Conservation (phyloP, 2,329 filamentous ascomycete genomes). For the Phialocephala subalpina region DNA sequence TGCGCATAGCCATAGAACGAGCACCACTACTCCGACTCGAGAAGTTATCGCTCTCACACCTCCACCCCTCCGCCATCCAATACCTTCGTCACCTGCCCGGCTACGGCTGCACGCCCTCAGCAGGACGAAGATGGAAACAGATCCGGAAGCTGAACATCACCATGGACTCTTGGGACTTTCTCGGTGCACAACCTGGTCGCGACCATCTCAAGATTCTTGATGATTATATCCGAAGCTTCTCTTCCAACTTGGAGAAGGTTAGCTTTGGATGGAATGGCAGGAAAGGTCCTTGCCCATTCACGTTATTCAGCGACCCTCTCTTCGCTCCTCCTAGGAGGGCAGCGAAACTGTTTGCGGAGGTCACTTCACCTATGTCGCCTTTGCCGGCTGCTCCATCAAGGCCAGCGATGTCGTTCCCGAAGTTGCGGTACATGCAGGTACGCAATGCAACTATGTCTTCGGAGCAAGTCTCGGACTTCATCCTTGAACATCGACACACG, state of each 20-base stretch:
- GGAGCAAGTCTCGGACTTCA: constrained; percentile 73
- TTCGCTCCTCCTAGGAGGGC: constrained; percentile 62
- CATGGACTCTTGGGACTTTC: constrained; percentile 75
- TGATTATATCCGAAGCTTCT: constrained; percentile 78
- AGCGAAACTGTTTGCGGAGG: constrained; percentile 69
- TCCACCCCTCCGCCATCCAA: constrained; percentile 79
- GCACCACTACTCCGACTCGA: constrained; percentile 70
- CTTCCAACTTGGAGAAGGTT: constrained; percentile 71
- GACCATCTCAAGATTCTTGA: constrained; percentile 83
- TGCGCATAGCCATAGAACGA: constrained; percentile 84
- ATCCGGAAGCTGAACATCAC: constrained; percentile 77
- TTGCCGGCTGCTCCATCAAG: constrained; percentile 61
- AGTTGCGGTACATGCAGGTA: constrained; percentile 72
- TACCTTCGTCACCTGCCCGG: constrained; percentile 80
- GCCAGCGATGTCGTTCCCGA: constrained; percentile 69
- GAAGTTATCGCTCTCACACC: constrained; percentile 74
- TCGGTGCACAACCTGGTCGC: constrained; percentile 63
- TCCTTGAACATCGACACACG: constrained; percentile 70
- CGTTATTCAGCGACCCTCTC: constrained; percentile 70
- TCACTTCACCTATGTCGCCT: constrained; percentile 71
- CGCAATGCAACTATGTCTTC: constrained; percentile 78
- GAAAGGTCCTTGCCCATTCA: constrained; percentile 77
- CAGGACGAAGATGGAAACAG: constrained; percentile 77
- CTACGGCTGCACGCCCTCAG: constrained; percentile 77
- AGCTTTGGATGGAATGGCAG: constrained; percentile 79